Percentiles rank a stretch among this genome's conserved stretches.
These are phyloP conservation scores for Termitomyces sp. DNA, from an alignment of 768 basidiomycete genomes.

Conservation along the genomic window DNA sequence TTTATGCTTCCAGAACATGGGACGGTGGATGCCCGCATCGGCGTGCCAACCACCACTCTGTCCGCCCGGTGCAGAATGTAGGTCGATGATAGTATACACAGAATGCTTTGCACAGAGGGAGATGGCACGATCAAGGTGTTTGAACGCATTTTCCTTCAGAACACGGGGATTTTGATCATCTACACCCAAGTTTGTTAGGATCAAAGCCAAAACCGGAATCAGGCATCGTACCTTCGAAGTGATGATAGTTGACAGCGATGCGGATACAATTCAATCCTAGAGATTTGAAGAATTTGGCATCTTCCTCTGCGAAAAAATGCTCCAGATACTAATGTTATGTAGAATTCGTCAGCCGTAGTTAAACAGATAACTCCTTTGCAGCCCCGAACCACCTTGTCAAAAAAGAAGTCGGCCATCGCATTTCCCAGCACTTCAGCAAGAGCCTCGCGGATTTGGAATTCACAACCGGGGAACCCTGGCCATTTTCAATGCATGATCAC, in stretches of 20 bases:
- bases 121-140: conserved; percentile 76
- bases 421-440: conserved; percentile 59
- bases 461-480: conserved; percentile 75
- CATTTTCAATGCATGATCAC: neutral
- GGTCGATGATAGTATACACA: conserved; percentile 75
- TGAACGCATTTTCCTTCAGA: conserved; percentile 70
- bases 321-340: conserved; percentile 58
- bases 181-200: conserved; percentile 5
- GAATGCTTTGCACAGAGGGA: conserved; percentile 66
- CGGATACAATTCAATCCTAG: conserved; percentile 79
- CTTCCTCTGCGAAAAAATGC: conserved; percentile 73
- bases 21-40: conserved; percentile 67
- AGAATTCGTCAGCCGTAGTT: neutral
- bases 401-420: conserved; percentile 70
- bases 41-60: conserved; percentile 76
- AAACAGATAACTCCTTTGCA: neutral
- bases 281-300: conserved; percentile 71
- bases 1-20: conserved; percentile 75
- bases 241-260: conserved; percentile 65
- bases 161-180: conserved; percentile 76
- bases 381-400: conserved; percentile 55
- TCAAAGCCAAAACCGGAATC: neutral
- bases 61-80: conserved; percentile 72
- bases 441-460: conserved; percentile 68
- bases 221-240: conserved; percentile 48